Conservation (phyloP, 371 early-diverging fungal species). For the Batkoa obscura region DNA sequence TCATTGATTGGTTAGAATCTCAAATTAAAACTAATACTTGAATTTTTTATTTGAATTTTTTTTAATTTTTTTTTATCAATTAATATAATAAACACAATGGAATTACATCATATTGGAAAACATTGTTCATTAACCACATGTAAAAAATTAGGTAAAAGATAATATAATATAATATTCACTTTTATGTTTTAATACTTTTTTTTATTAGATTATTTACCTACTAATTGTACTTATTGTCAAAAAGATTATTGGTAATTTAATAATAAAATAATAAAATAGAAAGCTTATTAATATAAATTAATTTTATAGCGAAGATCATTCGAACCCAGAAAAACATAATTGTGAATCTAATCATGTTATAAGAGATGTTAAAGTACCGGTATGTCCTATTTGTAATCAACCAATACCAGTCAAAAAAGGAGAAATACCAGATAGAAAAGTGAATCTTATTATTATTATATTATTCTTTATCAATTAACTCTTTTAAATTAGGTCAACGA, state of each 20-base stretch:
- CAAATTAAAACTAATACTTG: no score
- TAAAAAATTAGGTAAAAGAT: background rate
- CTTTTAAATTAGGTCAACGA: background rate
- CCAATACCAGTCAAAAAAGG: background rate
- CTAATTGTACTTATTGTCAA: background rate
- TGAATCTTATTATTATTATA: background rate
- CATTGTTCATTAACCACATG: background rate
- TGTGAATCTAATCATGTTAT: background rate
- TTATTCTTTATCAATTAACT: background rate
- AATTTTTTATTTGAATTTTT: no score
- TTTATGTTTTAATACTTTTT: background rate
- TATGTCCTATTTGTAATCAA: background rate
- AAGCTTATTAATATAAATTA: background rate
- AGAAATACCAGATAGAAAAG: background rate
- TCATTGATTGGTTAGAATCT: no score
- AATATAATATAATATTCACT: background rate
- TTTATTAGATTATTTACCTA: constrained; percentile 4
- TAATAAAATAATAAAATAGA: background rate
- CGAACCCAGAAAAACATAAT: background rate
- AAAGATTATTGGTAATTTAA: background rate
- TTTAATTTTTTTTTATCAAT: no score
- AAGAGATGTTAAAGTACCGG: constrained; percentile 1
- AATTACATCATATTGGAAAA: background rate
- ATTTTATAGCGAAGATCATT: constrained; percentile 4
- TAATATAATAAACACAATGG: no score